Base-by-base conservation (phyloP, 1,284 basidiomycete species). In the Athelia sp. region DNA sequence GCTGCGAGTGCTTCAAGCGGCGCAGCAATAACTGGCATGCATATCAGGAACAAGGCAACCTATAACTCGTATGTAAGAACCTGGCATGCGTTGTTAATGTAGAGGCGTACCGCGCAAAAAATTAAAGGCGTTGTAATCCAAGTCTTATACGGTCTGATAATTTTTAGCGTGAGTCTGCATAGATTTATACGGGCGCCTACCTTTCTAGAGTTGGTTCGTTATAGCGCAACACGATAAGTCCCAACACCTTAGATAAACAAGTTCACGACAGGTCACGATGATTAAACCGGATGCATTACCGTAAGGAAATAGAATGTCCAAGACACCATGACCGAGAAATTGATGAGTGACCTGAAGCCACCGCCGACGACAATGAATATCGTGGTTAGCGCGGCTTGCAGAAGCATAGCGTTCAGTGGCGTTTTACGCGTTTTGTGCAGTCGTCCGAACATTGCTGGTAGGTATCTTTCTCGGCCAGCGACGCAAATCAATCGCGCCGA, bases 1-100 rank as follows among this genome's bases (percentile, higher is more conserved):
- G 93, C 93, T 1, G 92, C 84, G 3, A 90, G 66, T 0, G 93
- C 93, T 65, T 98, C 90, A 21, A 88, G 68, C 1, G 96, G 97
- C 14, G 95, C 94, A 2, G 93, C 93, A 52, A 97, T 89, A 47
- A 97, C 79, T 2, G 95, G 95, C 92, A 99, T 98, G 58, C 90
- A 86, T 4, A 99, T 72, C 46, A 99, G 74, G 70, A 98, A 98
- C 52, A 97, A 70, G 1, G 94, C 92, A 18, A 95, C 86, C 84
- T 91, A 3, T 3, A 47, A 57, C 17, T 53, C 47, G 32, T 52
- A 40, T 45, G 26, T 45, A 13, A 51, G n/a, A n/a, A n/a, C n/a
- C n/a, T n/a, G n/a, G n/a, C n/a, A 40, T n/a, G 36, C 6, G 9
- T 6, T 17, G 19, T 40, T 40, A 40, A 21, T 44, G 22, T 17